phyloP scores from a whole-genome alignment of 2,329 filamentous ascomycete genomes.

The Verticillium isaacii region DNA sequence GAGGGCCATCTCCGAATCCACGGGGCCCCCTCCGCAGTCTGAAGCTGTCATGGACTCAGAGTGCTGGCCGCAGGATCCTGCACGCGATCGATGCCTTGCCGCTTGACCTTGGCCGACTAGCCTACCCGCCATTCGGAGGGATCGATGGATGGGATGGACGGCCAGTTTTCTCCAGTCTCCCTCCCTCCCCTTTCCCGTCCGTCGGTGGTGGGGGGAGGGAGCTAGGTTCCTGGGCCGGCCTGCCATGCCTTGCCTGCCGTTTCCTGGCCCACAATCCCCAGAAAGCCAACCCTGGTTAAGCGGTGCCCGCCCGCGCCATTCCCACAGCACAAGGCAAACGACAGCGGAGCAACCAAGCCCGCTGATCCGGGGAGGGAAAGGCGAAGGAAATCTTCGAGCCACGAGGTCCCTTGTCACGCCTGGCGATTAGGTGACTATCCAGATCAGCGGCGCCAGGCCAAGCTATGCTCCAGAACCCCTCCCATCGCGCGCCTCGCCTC shows the following conservation, averaged over 20 bases:
- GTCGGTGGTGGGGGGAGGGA: not conserved
- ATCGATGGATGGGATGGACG: conserved; percentile 3
- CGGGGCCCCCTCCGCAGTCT: not conserved
- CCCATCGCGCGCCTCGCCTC: not conserved
- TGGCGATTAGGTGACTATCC: not conserved
- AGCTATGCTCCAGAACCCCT: not conserved
- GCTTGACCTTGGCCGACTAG: conserved; percentile 5
- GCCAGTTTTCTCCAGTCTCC: not conserved
- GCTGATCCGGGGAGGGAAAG: conserved; percentile 10
- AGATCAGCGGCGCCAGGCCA: not conserved
- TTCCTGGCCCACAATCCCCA: conserved; percentile 1
- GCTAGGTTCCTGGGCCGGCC: not conserved
- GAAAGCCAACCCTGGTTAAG: not conserved
- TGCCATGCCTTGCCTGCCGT: not conserved
- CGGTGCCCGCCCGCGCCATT: not conserved
- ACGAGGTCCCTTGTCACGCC: not conserved
- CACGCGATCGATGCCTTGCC: not conserved
- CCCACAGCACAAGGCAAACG: conserved; percentile 3
- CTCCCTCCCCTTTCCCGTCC: not conserved
- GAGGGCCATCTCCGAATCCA: not conserved
- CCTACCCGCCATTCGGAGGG: conserved; percentile 7
- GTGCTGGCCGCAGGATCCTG: not conserved
- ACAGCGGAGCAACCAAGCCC: conserved; percentile 11
- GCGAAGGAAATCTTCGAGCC: conserved; percentile 1
- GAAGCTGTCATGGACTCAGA: not conserved